Conservation (phyloP, 805 yeast species). For the Wickerhamiella vanderwaltii region DNA sequence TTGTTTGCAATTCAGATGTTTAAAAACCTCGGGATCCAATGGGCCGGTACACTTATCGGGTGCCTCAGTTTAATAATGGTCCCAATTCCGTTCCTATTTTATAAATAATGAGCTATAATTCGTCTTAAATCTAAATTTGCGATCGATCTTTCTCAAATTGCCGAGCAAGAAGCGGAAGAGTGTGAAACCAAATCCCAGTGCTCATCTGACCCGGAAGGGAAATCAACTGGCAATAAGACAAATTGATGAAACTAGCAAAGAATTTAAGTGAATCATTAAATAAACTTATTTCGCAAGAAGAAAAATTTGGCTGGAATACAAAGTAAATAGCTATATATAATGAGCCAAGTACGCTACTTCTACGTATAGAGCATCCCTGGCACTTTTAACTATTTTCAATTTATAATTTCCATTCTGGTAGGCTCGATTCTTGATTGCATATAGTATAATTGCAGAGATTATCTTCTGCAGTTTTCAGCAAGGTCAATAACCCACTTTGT, state of each 20-base stretch:
- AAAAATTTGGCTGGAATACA: no score
- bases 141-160: conserved; percentile 2
- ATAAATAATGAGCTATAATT: conserved; percentile 43
- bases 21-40: conserved; percentile 50
- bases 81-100: conserved; percentile 59
- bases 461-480: no score
- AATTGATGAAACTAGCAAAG: neutral
- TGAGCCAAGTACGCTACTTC: no score
- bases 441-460: no score
- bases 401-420: no score
- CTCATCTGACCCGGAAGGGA: neutral
- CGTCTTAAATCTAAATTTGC: conserved; percentile 52
- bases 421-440: no score
- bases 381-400: no score
- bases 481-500: no score
- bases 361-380: no score
- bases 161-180: no score
- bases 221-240: neutral
- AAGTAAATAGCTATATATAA: no score
- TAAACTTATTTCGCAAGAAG: neutral
- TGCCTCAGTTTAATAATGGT: conserved; percentile 43
- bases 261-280: neutral
- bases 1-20: conserved; percentile 65
- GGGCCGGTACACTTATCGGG: conserved; percentile 70
- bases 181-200: no score